Evolutionary conservation across 371 early-diverging fungal genomes (phyloP).

Genomic region (Apophysomyces ossiformis): DNA sequence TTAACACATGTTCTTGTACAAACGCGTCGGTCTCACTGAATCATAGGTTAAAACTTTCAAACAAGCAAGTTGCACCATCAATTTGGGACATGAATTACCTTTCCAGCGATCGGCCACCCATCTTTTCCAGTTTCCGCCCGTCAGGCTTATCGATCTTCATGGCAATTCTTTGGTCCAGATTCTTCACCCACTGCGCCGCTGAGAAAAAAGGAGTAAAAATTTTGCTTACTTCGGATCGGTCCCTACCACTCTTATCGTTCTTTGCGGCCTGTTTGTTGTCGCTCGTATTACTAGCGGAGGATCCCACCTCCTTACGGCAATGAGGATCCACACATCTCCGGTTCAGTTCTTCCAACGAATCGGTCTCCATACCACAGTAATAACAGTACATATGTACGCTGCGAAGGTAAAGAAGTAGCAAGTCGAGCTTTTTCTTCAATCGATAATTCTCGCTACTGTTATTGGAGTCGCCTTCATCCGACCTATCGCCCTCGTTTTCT

Average conservation of each 20-base stretch:
- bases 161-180: constrained; percentile 68
- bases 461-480: constrained; percentile 26
- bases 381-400: constrained; percentile 94
- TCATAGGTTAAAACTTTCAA: neutral
- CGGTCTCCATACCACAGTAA: constrained; percentile 86
- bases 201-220: neutral
- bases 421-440: constrained; percentile 74
- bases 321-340: constrained; percentile 79
- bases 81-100: constrained; percentile 38
- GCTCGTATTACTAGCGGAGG: constrained; percentile 4
- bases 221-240: neutral
- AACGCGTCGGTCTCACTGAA: constrained; percentile 54
- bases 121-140: constrained; percentile 67
- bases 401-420: constrained; percentile 84
- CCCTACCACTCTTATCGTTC: constrained; percentile 25
- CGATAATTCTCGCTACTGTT: constrained; percentile 27
- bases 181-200: constrained; percentile 63
- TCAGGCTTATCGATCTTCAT: constrained; percentile 66
- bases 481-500: constrained; percentile 20
- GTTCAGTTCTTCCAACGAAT: constrained; percentile 81
- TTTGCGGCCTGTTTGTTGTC: constrained; percentile 31
- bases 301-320: constrained; percentile 54
- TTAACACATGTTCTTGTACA: constrained; percentile 60
- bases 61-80: too few species aligned
- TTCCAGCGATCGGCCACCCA: constrained; percentile 80